Evolutionary conservation across 768 basidiomycete genomes (phyloP).

Genomic region (Gloeopeniophorella convolvens): DNA sequence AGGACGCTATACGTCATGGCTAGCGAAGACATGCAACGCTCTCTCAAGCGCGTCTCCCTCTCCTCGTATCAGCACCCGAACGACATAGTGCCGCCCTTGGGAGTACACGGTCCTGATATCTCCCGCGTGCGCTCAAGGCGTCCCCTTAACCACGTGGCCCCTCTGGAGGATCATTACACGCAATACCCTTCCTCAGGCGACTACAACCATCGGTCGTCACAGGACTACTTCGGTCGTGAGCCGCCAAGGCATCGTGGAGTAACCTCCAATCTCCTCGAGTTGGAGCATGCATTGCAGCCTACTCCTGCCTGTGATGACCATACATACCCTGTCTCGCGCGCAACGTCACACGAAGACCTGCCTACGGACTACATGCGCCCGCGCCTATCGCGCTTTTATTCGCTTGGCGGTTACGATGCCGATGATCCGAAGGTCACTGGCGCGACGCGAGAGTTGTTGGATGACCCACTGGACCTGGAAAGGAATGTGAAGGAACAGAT

Average conservation of each 20-base stretch:
- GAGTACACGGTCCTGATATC: background rate
- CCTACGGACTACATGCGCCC: slow-evolving; percentile 3
- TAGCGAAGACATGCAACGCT: slow-evolving; percentile 8
- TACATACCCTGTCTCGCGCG: background rate
- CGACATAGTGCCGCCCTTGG: background rate
- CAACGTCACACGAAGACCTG: background rate
- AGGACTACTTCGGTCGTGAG: background rate
- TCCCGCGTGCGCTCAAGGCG: background rate
- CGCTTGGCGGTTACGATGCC: slow-evolving; percentile 35
- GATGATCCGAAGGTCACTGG: slow-evolving; percentile 68
- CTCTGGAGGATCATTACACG: background rate
- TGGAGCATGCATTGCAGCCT: slow-evolving; percentile 5
- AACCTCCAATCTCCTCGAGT: slow-evolving; percentile 13
- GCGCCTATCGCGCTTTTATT: slow-evolving; percentile 17
- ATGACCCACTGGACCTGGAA: slow-evolving; percentile 53
- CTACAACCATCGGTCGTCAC: background rate
- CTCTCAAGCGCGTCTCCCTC: slow-evolving; percentile 10
- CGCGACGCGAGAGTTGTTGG: slow-evolving; percentile 39
- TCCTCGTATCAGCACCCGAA: slow-evolving; percentile 15
- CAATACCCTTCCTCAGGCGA: background rate
- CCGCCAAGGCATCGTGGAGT: slow-evolving; percentile 2
- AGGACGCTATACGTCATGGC: slow-evolving; percentile 7
- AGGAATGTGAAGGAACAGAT: slow-evolving; percentile 34
- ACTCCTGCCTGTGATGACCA: background rate
- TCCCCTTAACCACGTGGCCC: background rate